Conservation (phyloP, 768 basidiomycete species). For the Mycena metata region DNA sequence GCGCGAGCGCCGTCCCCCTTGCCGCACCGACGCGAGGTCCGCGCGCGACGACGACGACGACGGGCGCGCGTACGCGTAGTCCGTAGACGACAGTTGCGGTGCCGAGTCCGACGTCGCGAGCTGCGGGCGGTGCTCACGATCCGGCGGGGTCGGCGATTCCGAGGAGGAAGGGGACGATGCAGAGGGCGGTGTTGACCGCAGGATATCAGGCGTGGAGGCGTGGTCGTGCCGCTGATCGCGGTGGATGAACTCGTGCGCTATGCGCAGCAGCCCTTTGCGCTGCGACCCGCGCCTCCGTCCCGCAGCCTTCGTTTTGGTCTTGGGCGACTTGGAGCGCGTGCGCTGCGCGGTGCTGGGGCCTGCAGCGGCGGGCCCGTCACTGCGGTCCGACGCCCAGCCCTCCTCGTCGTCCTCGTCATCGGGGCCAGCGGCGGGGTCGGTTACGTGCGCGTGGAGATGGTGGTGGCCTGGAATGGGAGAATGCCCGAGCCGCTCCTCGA, state of each 20-base stretch:
- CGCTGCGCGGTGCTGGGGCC: constrained; percentile 36
- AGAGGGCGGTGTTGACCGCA: neutral
- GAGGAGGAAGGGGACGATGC: neutral
- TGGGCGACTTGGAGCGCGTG: constrained; percentile 44
- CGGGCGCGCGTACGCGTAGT: constrained; percentile 27
- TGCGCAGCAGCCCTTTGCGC: constrained; percentile 29
- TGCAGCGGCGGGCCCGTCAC: constrained; percentile 41
- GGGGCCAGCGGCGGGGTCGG: neutral
- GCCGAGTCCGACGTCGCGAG: too few species aligned
- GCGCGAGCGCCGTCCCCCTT: constrained; percentile 35
- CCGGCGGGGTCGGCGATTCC: constrained; percentile 12
- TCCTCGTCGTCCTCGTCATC: constrained; percentile 63
- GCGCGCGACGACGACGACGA: neutral
- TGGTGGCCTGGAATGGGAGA: constrained; percentile 26
- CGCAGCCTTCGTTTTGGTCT: constrained; percentile 42
- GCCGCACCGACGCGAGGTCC: constrained; percentile 13
- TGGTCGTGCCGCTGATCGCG: constrained; percentile 23
- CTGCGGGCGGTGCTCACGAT: neutral
- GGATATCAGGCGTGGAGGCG: neutral
- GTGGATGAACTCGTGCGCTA: constrained; percentile 27
- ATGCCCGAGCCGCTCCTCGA: constrained; percentile 27
- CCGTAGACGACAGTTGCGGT: constrained; percentile 15
- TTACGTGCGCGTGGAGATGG: constrained; percentile 16
- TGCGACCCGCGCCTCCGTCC: constrained; percentile 26
- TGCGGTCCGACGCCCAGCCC: constrained; percentile 74